Evolutionary conservation across 371 early-diverging fungal genomes (phyloP).

Genomic region (Apophysomyces sp.): DNA sequence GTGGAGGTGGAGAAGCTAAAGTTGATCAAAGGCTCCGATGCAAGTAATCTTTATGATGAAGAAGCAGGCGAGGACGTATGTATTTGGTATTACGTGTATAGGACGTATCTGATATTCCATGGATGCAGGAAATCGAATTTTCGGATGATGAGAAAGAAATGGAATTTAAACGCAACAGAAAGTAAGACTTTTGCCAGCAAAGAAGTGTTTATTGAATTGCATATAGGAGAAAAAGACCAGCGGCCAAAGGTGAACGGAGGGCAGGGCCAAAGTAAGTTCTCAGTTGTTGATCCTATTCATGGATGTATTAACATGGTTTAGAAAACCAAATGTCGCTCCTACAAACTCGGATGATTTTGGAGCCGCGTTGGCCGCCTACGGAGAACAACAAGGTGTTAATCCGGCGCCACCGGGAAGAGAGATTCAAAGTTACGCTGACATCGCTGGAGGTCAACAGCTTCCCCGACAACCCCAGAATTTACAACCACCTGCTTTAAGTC

Average conservation of each 20-base stretch:
- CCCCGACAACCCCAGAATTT: background rate
- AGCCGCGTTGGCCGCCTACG: slow-evolving; percentile 19
- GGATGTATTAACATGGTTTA: too few species aligned
- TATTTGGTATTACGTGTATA: background rate
- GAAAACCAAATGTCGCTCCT: too few species aligned
- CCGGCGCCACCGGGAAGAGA: slow-evolving; percentile 16
- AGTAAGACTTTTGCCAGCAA: slow-evolving; percentile 15
- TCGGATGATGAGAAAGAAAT: slow-evolving; percentile 87
- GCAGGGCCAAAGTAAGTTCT: too few species aligned
- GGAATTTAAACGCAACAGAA: slow-evolving; percentile 48
- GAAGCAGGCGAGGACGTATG: slow-evolving; percentile 72
- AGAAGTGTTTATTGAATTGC: too few species aligned
- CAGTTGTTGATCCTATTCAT: too few species aligned
- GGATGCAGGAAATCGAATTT: slow-evolving; percentile 74
- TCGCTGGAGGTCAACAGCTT: background rate
- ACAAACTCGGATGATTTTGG: background rate
- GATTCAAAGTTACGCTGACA: slow-evolving; percentile 36
- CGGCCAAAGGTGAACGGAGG: background rate
- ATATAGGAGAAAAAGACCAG: background rate
- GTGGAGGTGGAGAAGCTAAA: slow-evolving; percentile 68
- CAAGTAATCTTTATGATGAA: slow-evolving; percentile 92
- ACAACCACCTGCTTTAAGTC: background rate
- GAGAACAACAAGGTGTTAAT: background rate
- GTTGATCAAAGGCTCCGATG: slow-evolving; percentile 82
- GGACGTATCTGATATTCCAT: background rate